Percentiles rank a stretch among this genome's conserved stretches.
Evolutionary conservation across 176 grass and related monocot genomes (phyloP).

Genomic region (Stipa capillata): DNA sequence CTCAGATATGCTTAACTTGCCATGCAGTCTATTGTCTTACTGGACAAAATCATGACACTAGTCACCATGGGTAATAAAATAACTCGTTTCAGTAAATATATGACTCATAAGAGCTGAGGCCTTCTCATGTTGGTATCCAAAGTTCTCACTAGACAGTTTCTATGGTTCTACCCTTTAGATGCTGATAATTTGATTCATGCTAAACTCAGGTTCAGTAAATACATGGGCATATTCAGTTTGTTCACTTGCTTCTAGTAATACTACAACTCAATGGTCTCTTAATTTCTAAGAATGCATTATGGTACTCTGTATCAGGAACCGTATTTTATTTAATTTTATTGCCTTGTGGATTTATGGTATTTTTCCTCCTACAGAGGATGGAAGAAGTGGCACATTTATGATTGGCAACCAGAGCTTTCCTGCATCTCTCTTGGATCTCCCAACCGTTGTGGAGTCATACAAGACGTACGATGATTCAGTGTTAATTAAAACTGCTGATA

Average conservation of each 20-base stretch:
- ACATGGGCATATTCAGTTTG: not conserved
- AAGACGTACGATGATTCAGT: conserved; percentile 93
- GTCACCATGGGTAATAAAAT: not conserved
- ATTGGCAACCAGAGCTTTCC: conserved; percentile 68
- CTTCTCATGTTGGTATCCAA: not conserved
- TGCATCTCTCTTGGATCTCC: conserved; percentile 83
- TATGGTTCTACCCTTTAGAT: not conserved
- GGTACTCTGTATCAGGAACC: not conserved
- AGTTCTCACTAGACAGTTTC: not conserved
- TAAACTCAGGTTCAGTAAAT: too few relatives aligned
- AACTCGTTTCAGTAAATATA: not conserved
- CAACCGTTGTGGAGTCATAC: conserved; percentile 67
- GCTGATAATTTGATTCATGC: not conserved
- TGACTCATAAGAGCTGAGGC: not conserved
- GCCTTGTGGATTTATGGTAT: conserved; percentile 5
- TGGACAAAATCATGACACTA: not conserved
- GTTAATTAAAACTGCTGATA: conserved; percentile 85
- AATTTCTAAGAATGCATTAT: not conserved
- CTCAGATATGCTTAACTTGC: not conserved
- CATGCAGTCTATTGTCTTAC: not conserved
- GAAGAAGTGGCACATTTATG: conserved; percentile 86
- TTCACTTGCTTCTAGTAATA: not conserved
- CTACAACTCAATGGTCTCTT: not conserved
- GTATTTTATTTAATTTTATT: not conserved
- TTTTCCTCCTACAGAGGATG: conserved; percentile 60